A percentile compares a stretch with the other conserved stretches of the same genome.
Evolutionary conservation across 345 rosid genomes (phyloP).

Genomic region (Stellera chamaejasme): DNA sequence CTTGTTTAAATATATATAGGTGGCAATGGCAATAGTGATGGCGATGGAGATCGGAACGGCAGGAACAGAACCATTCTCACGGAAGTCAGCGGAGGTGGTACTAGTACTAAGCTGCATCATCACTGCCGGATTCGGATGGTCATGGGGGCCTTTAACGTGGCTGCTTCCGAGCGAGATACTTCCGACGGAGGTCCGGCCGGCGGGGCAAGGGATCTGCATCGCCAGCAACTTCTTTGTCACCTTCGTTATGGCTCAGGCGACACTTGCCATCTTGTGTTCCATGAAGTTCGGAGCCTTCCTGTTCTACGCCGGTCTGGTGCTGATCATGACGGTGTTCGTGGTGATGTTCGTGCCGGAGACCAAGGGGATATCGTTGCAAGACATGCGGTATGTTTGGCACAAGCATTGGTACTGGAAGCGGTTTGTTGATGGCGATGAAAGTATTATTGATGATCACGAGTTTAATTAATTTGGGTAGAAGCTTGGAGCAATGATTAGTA

Average conservation of each 20-base stretch:
- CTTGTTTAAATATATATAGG: background rate
- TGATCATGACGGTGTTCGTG: conserved; percentile 24
- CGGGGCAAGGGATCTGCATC: conserved; percentile 27
- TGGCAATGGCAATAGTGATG: conserved; percentile 12
- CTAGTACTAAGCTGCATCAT: conserved; percentile 15
- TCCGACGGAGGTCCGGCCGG: conserved; percentile 30
- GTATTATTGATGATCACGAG: no score
- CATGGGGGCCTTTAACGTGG: conserved; percentile 32
- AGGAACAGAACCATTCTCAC: conserved; percentile 11
- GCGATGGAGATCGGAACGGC: background rate
- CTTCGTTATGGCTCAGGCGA: conserved; percentile 20
- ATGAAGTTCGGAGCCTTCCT: conserved; percentile 21
- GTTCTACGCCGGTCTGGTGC: conserved; percentile 19
- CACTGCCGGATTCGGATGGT: conserved; percentile 20
- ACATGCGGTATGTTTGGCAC: conserved; percentile 22
- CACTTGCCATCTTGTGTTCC: conserved; percentile 17
- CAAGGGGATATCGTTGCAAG: conserved; percentile 26
- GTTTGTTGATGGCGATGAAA: background rate
- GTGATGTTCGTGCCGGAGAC: conserved; percentile 32
- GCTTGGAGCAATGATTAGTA: no score
- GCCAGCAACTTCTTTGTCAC: conserved; percentile 20
- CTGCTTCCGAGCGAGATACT: conserved; percentile 31
- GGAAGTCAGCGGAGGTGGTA: conserved; percentile 13
- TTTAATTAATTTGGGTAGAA: no score
- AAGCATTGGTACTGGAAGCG: conserved; percentile 19